Evolutionary conservation across 192 early-diverging fungal genomes (phyloP), one percentile per base, ranked within the genome.

Genomic region (Geosiphon pyriformis): DNA sequence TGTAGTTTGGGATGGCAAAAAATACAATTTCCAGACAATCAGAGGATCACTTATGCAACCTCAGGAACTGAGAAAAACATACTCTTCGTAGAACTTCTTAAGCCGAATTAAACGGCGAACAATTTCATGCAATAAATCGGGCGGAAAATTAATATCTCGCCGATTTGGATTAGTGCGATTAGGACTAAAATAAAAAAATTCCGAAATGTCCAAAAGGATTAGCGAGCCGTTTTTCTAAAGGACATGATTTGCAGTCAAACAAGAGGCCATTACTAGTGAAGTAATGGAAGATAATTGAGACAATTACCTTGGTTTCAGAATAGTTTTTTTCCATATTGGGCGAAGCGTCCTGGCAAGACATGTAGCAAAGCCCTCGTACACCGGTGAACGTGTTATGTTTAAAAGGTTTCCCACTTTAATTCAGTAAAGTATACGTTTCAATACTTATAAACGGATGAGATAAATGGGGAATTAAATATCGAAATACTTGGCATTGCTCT

Each of bases 301-400:
- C n/a, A 11, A n/a, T n/a, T 12, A 55, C 64, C 34, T 67, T 42
- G 18, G 17, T 48, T 57, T 67, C 2, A 67, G 18, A 10, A 67
- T 46, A 4, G n/a, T 57, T 48, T 67, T 32, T 17, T 30, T 23
- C 65, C 65, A 67, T 23, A 67, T n/a, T 10, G 65, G 65, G n/a
- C 53, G 31, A 42, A 67, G 42, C 37, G 49, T 67, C 34, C 65
- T 67, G 2, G 65, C 34, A 30, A 67, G 20, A 32, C 55, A 67
- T 50, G 31, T 54, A 4, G 35, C 34, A 29, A 67, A 47, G 8
- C 65, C 65, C 57, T 67, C 65, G 31, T 29, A 67, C 47, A 67
- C 37, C 6, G 37, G 37, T 6, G 37, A 10, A 10, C 37, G 37
- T 42, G 6, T 42, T 42, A 42, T 42, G 15, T 15, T 42, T 42